Conservation (phyloP, 1,284 basidiomycete species). For the Cutaneotrichosporon dermatis region DNA sequence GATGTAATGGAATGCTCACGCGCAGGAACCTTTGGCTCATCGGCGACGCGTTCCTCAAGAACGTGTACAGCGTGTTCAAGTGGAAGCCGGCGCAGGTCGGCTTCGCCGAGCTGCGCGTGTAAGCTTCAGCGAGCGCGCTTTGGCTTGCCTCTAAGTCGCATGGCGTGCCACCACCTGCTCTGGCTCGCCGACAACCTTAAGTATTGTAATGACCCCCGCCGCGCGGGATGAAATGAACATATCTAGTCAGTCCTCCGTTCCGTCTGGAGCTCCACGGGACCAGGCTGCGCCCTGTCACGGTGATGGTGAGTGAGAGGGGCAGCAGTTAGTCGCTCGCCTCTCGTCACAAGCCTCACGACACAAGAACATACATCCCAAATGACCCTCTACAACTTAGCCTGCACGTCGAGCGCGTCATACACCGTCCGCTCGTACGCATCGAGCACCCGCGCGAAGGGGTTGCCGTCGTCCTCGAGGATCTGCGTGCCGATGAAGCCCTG, state of each 20-base stretch:
- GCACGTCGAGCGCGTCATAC: slow-evolving; percentile 6
- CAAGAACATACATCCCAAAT: background rate
- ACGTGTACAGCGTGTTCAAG: slow-evolving; percentile 81
- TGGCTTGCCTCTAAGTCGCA: too few relatives aligned
- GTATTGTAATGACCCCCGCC: background rate
- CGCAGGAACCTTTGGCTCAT: slow-evolving; percentile 28
- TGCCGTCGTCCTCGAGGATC: slow-evolving; percentile 2
- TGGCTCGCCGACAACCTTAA: too few relatives aligned
- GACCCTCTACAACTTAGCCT: background rate
- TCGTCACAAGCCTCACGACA: background rate
- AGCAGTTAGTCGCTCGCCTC: background rate
- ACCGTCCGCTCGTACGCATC: slow-evolving; percentile 7
- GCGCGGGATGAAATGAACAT: background rate
- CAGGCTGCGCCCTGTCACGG: too few relatives aligned
- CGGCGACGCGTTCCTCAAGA: slow-evolving; percentile 59
- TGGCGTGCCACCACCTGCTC: too few relatives aligned
- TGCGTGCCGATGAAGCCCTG: slow-evolving; percentile 7
- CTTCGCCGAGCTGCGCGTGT: slow-evolving; percentile 57
- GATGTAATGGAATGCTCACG: background rate
- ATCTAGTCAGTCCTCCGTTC: too few relatives aligned
- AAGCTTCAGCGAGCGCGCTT: background rate
- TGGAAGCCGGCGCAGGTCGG: slow-evolving; percentile 71
- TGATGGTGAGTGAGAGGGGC: too few relatives aligned
- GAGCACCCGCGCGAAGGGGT: background rate
- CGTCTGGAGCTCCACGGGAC: too few relatives aligned